Base-by-base conservation (phyloP, 495 filamentous ascomycete genomes). In the Daldinia grandis region DNA sequence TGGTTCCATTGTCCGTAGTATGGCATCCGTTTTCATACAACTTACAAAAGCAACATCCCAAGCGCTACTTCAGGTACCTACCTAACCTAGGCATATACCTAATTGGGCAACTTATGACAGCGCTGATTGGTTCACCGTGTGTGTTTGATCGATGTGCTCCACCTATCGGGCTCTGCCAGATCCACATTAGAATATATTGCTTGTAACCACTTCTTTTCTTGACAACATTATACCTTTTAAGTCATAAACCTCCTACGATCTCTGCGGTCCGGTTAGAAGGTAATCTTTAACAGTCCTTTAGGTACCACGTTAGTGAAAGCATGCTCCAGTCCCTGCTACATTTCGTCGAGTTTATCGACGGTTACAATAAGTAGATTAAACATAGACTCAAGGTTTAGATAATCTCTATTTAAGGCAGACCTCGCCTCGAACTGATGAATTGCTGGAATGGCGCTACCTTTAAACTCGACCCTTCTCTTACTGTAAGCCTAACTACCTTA, bases 231-330 rank as follows among this genome's bases (percentile, higher is more conserved):
- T n/a, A n/a, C n/a, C n/a, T n/a, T n/a, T n/a, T n/a, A n/a, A n/a
- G n/a, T n/a, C n/a, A n/a, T n/a, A n/a, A n/a, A n/a, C n/a, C n/a
- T n/a, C n/a, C n/a, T n/a, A n/a, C n/a, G n/a, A n/a, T n/a, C n/a
- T n/a, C n/a, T n/a, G n/a, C n/a, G n/a, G n/a, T n/a, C n/a, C n/a
- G n/a, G n/a, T n/a, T n/a, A n/a, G n/a, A n/a, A n/a, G n/a, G n/a
- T n/a, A n/a, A n/a, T n/a, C n/a, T n/a, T n/a, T n/a, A n/a, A n/a
- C n/a, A n/a, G n/a, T n/a, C n/a, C n/a, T n/a, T n/a, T 51, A 81
- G 81, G 65, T 84, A 84, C 54, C 81, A 84, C 64, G 69, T 83
- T 62, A 79, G 84, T 47, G 83, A 88, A 70, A 84, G 81, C 62
- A 80, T 86, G 79, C 73, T 87, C 10, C 69, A 84, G 0, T 88